Evolutionary conservation across 352 stramenopile species (phyloP).

Genomic region (Elongisporangium undulatum): DNA sequence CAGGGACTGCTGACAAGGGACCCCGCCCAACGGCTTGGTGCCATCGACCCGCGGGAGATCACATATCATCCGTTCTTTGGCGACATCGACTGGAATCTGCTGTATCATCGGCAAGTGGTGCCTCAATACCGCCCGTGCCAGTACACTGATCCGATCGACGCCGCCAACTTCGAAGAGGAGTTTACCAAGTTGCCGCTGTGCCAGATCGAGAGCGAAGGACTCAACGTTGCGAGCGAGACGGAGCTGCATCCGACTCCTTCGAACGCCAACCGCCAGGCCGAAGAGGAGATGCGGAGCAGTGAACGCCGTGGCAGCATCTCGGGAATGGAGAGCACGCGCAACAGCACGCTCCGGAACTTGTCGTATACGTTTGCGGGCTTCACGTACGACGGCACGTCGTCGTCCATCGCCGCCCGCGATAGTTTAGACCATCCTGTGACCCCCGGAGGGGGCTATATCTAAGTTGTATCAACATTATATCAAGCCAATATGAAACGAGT

Average conservation of each 20-base stretch:
- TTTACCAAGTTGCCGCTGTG: slow-evolving; percentile 75
- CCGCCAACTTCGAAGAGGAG: slow-evolving; percentile 82
- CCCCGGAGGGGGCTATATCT: slow-evolving; percentile 19
- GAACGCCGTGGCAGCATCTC: slow-evolving; percentile 12
- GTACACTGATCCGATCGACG: slow-evolving; percentile 79
- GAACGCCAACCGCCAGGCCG: slow-evolving; percentile 5
- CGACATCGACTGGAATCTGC: slow-evolving; percentile 77
- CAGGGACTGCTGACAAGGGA: slow-evolving; percentile 90
- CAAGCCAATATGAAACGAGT: background rate
- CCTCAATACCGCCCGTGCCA: slow-evolving; percentile 80
- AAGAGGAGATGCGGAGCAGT: slow-evolving; percentile 12
- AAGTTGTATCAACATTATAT: slow-evolving; percentile 6
- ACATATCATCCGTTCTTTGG: slow-evolving; percentile 82
- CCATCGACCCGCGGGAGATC: slow-evolving; percentile 70
- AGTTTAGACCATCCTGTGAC: slow-evolving; percentile 26
- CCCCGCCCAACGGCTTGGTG: slow-evolving; percentile 88
- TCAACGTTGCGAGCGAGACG: slow-evolving; percentile 55
- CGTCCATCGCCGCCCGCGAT: slow-evolving; percentile 24
- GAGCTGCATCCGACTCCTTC: slow-evolving; percentile 7
- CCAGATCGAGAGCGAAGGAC: slow-evolving; percentile 59
- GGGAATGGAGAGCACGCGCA: slow-evolving; percentile 20
- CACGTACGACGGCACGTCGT: slow-evolving; percentile 73
- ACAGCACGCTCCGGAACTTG: slow-evolving; percentile 71
- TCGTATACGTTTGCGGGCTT: slow-evolving; percentile 86
- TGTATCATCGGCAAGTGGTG: slow-evolving; percentile 72